These are phyloP conservation scores for Cryomyces minteri DNA, from an alignment of 495 filamentous ascomycete species.

Conservation along the genomic window DNA sequence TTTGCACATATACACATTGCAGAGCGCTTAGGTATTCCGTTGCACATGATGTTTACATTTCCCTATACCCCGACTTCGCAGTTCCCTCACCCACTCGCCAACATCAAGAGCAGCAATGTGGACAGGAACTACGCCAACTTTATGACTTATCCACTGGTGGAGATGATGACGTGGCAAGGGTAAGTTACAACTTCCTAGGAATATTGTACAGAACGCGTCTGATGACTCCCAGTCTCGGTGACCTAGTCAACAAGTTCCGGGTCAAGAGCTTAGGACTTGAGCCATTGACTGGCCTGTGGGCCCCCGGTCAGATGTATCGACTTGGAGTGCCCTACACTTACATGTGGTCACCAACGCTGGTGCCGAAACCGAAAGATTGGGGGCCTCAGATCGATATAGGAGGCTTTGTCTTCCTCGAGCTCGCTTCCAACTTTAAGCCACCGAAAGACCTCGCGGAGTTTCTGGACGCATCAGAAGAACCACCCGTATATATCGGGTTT, in stretches of 20 bases:
- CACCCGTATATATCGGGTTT: conserved; percentile 23
- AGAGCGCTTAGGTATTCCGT: conserved; percentile 20
- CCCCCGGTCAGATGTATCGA: conserved; percentile 20
- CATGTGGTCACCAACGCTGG: conserved; percentile 18
- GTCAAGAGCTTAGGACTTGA: conserved; percentile 31
- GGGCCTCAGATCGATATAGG: conserved; percentile 21
- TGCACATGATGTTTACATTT: conserved; percentile 25
- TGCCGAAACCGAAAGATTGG: conserved; percentile 23
- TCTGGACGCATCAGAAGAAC: conserved; percentile 14
- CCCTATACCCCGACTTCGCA: conserved; percentile 18
- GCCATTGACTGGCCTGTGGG: conserved; percentile 26
- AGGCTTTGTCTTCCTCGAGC: conserved; percentile 18
- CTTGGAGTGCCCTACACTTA: conserved; percentile 23
- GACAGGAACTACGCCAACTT: conserved; percentile 44
- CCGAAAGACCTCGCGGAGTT: conserved; percentile 17
- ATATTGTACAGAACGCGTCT: background rate
- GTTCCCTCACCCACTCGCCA: conserved; percentile 24
- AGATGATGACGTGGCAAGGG: conserved; percentile 23
- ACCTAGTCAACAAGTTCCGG: conserved; percentile 39
- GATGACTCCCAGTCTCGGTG: conserved; percentile 21
- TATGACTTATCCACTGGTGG: conserved; percentile 47
- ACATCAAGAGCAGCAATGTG: conserved; percentile 22
- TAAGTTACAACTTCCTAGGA: background rate
- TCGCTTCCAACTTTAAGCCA: conserved; percentile 18
- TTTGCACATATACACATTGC: conserved; percentile 23